These are phyloP conservation scores for Citrullus amarus DNA, from an alignment of 306 rosid species.

Conservation along the genomic window DNA sequence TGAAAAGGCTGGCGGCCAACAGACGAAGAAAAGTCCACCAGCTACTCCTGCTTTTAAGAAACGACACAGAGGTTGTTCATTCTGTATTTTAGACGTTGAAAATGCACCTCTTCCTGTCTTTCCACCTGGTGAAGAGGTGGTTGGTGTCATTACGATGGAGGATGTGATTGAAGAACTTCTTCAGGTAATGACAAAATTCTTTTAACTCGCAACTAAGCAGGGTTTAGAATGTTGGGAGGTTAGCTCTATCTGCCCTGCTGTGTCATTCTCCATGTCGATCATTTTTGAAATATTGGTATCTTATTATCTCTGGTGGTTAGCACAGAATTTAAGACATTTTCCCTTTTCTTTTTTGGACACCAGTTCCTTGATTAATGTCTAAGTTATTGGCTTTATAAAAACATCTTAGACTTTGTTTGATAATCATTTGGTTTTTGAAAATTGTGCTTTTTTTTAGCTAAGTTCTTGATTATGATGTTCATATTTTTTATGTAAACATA, in stretches of 20 bases:
- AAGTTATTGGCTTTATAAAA: neutral
- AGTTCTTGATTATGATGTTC: too few species aligned
- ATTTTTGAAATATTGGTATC: neutral
- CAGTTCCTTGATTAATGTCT: neutral
- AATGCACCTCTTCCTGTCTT: slow-evolving; percentile 64
- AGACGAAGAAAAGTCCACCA: slow-evolving; percentile 46
- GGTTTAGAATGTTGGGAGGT: neutral
- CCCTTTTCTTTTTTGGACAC: too few species aligned
- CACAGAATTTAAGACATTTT: neutral
- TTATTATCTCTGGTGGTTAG: neutral
- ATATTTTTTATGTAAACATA: too few species aligned
- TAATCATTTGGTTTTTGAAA: too few species aligned
- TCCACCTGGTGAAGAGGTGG: slow-evolving; percentile 65
- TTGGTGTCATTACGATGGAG: slow-evolving; percentile 96
- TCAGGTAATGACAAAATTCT: slow-evolving; percentile 45
- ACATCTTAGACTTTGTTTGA: neutral
- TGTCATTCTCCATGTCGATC: neutral
- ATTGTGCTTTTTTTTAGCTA: too few species aligned
- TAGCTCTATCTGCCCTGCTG: neutral
- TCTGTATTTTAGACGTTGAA: slow-evolving; percentile 78
- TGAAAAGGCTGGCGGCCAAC: slow-evolving; percentile 31
- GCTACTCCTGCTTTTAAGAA: slow-evolving; percentile 66
- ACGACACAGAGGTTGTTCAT: slow-evolving; percentile 90
- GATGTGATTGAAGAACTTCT: slow-evolving; percentile 99
- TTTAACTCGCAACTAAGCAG: neutral